phyloP scores from a whole-genome alignment of 345 rosid species.

The Rhodamnia rubescens region DNA sequence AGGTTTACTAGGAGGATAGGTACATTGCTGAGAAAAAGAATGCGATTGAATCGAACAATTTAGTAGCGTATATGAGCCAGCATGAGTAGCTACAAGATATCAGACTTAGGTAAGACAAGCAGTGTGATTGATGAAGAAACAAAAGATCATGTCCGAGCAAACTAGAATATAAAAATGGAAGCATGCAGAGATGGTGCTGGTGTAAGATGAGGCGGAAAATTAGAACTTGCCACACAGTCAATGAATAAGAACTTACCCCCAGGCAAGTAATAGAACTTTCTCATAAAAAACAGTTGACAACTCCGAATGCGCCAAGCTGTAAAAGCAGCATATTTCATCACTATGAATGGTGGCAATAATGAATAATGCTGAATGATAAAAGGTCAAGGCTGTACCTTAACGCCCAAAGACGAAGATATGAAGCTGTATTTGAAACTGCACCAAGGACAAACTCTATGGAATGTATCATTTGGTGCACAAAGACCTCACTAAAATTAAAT shows the following conservation, averaged over 20 bases:
- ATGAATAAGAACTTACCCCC: slow-evolving; percentile 64
- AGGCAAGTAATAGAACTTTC: slow-evolving; percentile 89
- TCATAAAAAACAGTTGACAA: slow-evolving; percentile 91
- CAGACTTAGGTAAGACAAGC: neutral
- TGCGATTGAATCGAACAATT: neutral
- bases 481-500: slow-evolving; percentile 90
- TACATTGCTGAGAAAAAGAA: neutral
- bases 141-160: neutral
- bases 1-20: neutral
- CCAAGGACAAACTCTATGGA: slow-evolving; percentile 95
- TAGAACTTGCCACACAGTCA: neutral
- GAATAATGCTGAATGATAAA: neutral
- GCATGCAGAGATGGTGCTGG: neutral
- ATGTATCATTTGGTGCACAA: slow-evolving; percentile 99
- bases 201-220: neutral
- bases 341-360: neutral
- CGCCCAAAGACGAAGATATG: slow-evolving; percentile 99
- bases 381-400: slow-evolving; percentile 42
- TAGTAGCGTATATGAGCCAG: neutral
- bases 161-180: neutral
- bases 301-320: slow-evolving; percentile 96
- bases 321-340: slow-evolving; percentile 11
- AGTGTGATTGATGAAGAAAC: neutral
- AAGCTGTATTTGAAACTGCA: slow-evolving; percentile 95
- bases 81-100: neutral